Evolutionary conservation across 176 grass and related monocot genomes (phyloP).

Genomic region (Dactylis glomerata): DNA sequence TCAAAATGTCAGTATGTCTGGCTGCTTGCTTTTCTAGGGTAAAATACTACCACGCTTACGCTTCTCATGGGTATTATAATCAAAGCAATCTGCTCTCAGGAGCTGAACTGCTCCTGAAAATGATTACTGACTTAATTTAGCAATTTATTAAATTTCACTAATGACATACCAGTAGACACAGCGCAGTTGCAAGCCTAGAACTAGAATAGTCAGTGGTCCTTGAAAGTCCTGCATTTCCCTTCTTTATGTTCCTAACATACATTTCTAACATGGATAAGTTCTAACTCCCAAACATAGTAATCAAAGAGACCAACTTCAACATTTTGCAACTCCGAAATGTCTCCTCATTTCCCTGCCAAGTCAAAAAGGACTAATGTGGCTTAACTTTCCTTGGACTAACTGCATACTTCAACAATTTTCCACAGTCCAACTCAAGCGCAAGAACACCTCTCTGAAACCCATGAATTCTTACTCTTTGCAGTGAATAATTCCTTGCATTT

Average conservation of each 20-base stretch:
- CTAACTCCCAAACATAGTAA: neutral
- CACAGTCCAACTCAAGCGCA: neutral
- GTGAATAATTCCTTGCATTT: neutral
- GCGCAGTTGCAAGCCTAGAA: neutral
- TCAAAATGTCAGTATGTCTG: neutral
- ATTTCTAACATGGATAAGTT: neutral
- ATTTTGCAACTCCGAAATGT: neutral
- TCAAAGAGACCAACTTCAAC: neutral
- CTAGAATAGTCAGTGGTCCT: neutral
- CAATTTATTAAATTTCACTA: neutral
- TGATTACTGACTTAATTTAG: neutral
- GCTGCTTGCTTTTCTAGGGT: neutral
- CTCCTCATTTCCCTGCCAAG: neutral
- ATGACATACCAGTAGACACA: neutral
- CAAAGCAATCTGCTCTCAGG: neutral
- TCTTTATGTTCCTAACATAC: neutral
- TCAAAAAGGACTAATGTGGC: neutral
- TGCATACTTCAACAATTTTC: neutral
- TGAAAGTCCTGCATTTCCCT: slow-evolving; percentile 7
- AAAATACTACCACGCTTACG: neutral
- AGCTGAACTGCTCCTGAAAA: slow-evolving; percentile 9
- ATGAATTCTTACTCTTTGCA: neutral
- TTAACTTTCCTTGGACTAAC: neutral
- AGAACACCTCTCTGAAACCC: neutral
- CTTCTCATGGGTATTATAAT: neutral